These are phyloP conservation scores for Fagopyrum esculentum DNA, from an alignment of 148 eudicot species.

Conservation along the genomic window DNA sequence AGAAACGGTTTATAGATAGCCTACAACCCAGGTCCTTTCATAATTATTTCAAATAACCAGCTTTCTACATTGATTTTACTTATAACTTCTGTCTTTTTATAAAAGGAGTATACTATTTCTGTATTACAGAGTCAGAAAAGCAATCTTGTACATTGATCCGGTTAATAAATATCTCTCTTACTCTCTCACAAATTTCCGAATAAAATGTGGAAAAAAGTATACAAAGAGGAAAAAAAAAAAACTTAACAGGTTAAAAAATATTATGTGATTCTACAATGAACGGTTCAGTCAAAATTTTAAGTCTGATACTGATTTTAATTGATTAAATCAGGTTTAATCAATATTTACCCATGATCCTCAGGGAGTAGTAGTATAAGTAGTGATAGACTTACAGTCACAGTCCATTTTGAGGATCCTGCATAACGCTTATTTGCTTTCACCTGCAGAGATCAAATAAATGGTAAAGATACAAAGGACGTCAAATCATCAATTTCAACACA, in stretches of 20 bases:
- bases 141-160: not conserved
- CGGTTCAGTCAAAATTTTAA: not conserved
- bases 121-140: not conserved
- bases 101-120: too few species aligned
- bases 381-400: constrained; percentile 54
- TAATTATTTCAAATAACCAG: not conserved
- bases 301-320: not conserved
- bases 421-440: constrained; percentile 83
- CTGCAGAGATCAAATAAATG: constrained; percentile 34
- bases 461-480: not conserved
- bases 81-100: too few species aligned
- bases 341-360: not conserved
- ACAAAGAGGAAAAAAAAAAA: not conserved
- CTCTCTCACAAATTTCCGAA: not conserved
- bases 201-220: not conserved
- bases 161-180: not conserved
- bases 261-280: not conserved
- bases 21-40: not conserved
- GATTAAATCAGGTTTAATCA: not conserved
- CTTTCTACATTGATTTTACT: not conserved
- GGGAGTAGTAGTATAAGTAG: not conserved
- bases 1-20: not conserved
- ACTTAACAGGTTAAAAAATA: not conserved
- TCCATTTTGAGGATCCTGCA: constrained; percentile 88
- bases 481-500: not conserved